Base-by-base conservation (phyloP, 192 early-diverging fungal genomes). In the Podila verticillata region DNA sequence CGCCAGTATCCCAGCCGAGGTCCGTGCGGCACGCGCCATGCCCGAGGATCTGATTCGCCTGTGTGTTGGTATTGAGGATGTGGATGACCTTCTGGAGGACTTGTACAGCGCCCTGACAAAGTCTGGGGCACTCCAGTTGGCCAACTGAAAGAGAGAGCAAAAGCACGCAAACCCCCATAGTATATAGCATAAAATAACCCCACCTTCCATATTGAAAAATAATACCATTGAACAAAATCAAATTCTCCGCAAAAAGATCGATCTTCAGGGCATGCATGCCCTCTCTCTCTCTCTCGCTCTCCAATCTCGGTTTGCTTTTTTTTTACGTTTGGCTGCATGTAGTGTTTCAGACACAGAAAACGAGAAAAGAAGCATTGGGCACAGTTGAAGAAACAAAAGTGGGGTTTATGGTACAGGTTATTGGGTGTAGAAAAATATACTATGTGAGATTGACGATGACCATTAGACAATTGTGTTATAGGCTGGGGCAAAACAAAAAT, bases 41-140 rank as follows among this genome's bases (percentile, higher is more conserved):
- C 95, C 96, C n/a, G 97, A 99, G 86, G 97, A 99, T 85, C 84
- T 99, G 82, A 96, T 99, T 73, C 89, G 97, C 26, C 82, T 99
- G 22, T 97, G 97, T 68, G 92, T 99, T 28, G 97, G 97, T 29
- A 99, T 99, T 68, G 97, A 99, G 68, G 95, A 99, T 84, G 87
- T 85, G 17, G 91, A 96, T 19, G 97, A 99, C 81, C 85, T 99
- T 35, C 85, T 97, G 56, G 91, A 92, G 70, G 97, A 99, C 79
- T 84, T 99, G 62, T 87, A 95, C 35, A 65, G 70, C 31, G 95
- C 97, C 13, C 83, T 98, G 74, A 68, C 75, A 19, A 83, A 68
- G 30, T 93, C 95, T 31, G 91, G 90, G 2, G 85, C 83, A 20
- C 75, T 87, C 22, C 72, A 72, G 48, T 61, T 75, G 17, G 73